phyloP scores from a whole-genome alignment of 2,329 filamentous ascomycete genomes.

The Talaromyces sp. region DNA sequence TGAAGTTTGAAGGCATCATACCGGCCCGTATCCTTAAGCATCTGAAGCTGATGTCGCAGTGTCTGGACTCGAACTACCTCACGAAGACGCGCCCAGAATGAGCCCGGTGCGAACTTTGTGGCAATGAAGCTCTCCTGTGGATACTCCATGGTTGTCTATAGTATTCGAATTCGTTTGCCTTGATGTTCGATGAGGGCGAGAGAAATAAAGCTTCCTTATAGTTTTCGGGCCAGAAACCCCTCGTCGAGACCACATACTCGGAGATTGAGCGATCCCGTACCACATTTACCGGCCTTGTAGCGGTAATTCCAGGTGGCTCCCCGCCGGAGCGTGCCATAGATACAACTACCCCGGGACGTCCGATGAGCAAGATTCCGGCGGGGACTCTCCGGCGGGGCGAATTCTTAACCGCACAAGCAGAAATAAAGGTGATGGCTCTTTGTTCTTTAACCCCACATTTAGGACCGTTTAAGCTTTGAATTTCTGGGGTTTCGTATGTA shows the following conservation, averaged over 20 bases:
- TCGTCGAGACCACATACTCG: not conserved
- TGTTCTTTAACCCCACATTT: not conserved
- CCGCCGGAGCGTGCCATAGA: not conserved
- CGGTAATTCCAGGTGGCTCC: not conserved
- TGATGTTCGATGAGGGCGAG: not conserved
- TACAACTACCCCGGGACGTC: slow-evolving; percentile 1
- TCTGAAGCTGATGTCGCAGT: slow-evolving; percentile 55
- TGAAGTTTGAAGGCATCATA: slow-evolving; percentile 62
- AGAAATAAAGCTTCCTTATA: not conserved
- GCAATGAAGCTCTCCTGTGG: slow-evolving; percentile 46
- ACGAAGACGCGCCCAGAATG: slow-evolving; percentile 43
- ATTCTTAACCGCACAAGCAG: not conserved
- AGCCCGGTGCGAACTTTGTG: slow-evolving; percentile 35
- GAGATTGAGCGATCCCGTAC: slow-evolving; percentile 9
- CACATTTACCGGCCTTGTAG: not conserved
- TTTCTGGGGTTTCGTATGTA: not conserved
- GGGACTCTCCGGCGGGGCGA: slow-evolving; percentile 16
- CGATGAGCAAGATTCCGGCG: slow-evolving; percentile 16
- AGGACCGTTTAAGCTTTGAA: not conserved
- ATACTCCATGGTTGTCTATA: slow-evolving; percentile 37
- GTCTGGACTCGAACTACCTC: slow-evolving; percentile 49
- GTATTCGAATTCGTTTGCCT: not conserved
- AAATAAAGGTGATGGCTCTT: too few relatives aligned
- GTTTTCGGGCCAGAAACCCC: not conserved
- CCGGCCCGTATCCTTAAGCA: slow-evolving; percentile 58